Conservation (phyloP, 495 filamentous ascomycete species). For the Penicillium maclennaniae region DNA sequence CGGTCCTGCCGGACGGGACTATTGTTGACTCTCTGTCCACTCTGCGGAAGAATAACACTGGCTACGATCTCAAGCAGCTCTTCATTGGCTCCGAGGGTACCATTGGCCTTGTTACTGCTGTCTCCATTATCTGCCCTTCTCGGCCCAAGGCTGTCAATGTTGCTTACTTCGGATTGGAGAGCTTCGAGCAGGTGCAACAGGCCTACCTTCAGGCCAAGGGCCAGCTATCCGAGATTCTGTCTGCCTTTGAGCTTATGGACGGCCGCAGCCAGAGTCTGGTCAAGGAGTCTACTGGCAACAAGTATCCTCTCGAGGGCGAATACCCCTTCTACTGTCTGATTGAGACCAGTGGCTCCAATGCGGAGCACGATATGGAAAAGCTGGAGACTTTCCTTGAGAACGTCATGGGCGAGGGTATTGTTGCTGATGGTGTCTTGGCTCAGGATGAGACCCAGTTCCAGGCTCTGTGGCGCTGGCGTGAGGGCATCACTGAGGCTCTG, state of each 20-base stretch:
- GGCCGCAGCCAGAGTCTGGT: slow-evolving; percentile 72
- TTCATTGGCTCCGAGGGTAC: slow-evolving; percentile 96
- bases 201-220: slow-evolving; percentile 84
- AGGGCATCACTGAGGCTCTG: slow-evolving; percentile 83
- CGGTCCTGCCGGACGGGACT: slow-evolving; percentile 86
- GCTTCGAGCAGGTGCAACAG: slow-evolving; percentile 77
- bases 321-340: slow-evolving; percentile 95
- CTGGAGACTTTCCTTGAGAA: slow-evolving; percentile 81
- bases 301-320: slow-evolving; percentile 72
- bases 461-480: slow-evolving; percentile 85
- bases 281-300: slow-evolving; percentile 66
- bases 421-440: slow-evolving; percentile 83
- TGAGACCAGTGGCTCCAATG: slow-evolving; percentile 91
- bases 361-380: slow-evolving; percentile 89
- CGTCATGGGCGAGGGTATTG: slow-evolving; percentile 79
- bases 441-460: slow-evolving; percentile 87
- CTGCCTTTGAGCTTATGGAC: slow-evolving; percentile 97
- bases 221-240: slow-evolving; percentile 89
- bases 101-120: slow-evolving; percentile 85
- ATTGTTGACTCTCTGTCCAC: slow-evolving; percentile 82
- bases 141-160: slow-evolving; percentile 82
- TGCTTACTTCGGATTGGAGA: slow-evolving; percentile 81
- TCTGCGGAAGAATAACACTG: slow-evolving; percentile 96
- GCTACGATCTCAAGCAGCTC: slow-evolving; percentile 95
- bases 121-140: slow-evolving; percentile 86